A percentile compares a stretch with the other conserved stretches of the same genome.
These are phyloP conservation scores for Hypoxylon sp. DNA, from an alignment of 2,329 filamentous ascomycete species.

Conservation along the genomic window DNA sequence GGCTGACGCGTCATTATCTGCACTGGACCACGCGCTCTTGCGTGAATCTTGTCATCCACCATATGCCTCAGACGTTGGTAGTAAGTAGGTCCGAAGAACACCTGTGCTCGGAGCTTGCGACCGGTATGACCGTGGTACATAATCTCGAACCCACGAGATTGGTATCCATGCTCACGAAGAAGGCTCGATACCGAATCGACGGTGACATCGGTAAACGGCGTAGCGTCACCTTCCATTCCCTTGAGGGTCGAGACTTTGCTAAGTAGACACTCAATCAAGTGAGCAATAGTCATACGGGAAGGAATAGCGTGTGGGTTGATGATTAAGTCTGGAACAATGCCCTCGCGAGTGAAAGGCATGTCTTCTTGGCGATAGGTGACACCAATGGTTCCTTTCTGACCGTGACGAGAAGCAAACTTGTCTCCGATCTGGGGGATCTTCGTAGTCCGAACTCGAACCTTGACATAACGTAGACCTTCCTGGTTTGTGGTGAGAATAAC, in stretches of 20 bases:
- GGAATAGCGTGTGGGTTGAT: conserved; percentile 99
- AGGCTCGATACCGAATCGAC: conserved; percentile 93
- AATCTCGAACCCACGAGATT: conserved; percentile 96
- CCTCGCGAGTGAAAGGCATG: conserved; percentile 96
- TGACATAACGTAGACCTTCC: conserved; percentile 95
- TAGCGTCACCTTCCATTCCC: conserved; percentile 96
- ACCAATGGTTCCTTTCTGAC: conserved; percentile 99
- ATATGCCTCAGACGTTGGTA: conserved; percentile 99
- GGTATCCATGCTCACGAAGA: conserved; percentile 90
- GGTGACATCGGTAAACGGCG: conserved; percentile 97
- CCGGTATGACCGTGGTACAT: conserved; percentile 99
- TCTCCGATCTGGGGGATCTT: conserved; percentile 99
- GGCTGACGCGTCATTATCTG: conserved; percentile 98
- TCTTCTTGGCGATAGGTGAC: conserved; percentile 98
- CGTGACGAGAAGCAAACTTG: conserved; percentile 99
- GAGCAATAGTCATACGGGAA: conserved; percentile 99
- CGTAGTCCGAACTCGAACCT: conserved; percentile 96
- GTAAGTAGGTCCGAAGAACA: conserved; percentile 98
- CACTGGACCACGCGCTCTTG: conserved; percentile 94
- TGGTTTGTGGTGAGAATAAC: conserved; percentile 95
- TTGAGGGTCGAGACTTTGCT: conserved; percentile 95
- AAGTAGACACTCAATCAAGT: conserved; percentile 98
- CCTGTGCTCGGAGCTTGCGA: conserved; percentile 90
- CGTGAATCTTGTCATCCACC: conserved; percentile 99
- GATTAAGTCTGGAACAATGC: conserved; percentile 93